These are phyloP conservation scores for Colletotrichum cuscutae DNA, from an alignment of 2,329 filamentous ascomycete species.

Conservation along the genomic window DNA sequence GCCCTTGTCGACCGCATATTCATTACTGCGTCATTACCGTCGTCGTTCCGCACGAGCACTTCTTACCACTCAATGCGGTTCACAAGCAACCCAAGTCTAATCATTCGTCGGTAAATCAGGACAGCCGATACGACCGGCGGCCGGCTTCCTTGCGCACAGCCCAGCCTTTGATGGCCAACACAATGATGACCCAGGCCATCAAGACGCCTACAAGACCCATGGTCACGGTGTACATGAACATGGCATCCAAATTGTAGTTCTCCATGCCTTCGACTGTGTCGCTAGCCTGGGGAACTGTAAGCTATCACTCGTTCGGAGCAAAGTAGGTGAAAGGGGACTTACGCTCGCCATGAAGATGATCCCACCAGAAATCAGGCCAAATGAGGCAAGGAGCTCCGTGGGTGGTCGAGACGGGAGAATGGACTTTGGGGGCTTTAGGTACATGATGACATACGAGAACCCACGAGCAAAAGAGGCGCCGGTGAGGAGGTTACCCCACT, in stretches of 20 bases:
- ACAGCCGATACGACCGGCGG: neutral
- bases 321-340: conserved; percentile 50
- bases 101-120: neutral
- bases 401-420: conserved; percentile 86
- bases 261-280: conserved; percentile 84
- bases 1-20: neutral
- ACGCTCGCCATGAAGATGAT: conserved; percentile 93
- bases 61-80: neutral
- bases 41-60: neutral
- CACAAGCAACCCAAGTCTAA: neutral
- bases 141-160: conserved; percentile 64
- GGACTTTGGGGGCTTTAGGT: conserved; percentile 82
- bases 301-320: neutral
- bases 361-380: conserved; percentile 88
- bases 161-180: conserved; percentile 90
- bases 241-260: conserved; percentile 81
- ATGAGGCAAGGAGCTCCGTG: conserved; percentile 87
- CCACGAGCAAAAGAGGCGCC: conserved; percentile 83
- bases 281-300: conserved; percentile 43
- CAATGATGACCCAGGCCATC: conserved; percentile 84
- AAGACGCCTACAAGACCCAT: conserved; percentile 85
- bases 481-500: conserved; percentile 89
- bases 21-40: neutral
- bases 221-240: conserved; percentile 92
- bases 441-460: conserved; percentile 83